phyloP scores from a whole-genome alignment of 768 basidiomycete genomes.

The Mycena albidolilacea region DNA sequence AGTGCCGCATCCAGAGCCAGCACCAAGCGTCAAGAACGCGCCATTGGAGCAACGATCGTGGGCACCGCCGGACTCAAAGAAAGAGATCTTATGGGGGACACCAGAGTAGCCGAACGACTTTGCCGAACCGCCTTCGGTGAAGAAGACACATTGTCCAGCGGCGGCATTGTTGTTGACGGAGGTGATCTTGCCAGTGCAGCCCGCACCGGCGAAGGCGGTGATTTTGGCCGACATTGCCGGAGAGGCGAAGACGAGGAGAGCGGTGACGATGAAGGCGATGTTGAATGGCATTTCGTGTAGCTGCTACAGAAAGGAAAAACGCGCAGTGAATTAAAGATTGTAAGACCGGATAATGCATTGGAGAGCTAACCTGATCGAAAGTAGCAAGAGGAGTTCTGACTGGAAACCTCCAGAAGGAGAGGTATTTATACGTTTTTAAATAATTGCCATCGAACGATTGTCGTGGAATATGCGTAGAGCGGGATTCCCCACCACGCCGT shows the following conservation, averaged over 20 bases:
- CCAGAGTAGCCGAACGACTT: not conserved
- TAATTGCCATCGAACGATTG: too few species aligned
- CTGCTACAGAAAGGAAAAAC: not conserved
- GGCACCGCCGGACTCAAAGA: too few species aligned
- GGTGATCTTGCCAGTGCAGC: too few species aligned
- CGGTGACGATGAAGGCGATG: conserved; percentile 7
- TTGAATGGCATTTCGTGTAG: conserved; percentile 8
- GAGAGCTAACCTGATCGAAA: conserved; percentile 9
- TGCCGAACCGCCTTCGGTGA: conserved; percentile 10
- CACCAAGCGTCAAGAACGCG: too few species aligned
- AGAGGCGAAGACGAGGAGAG: conserved; percentile 13
- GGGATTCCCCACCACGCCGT: too few species aligned
- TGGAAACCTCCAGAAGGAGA: not conserved
- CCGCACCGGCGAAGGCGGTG: not conserved
- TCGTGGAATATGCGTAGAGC: too few species aligned
- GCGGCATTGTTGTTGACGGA: not conserved
- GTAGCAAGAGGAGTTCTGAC: not conserved
- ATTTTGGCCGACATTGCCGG: conserved; percentile 12
- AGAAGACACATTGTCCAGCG: not conserved
- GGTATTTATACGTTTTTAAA: not conserved
- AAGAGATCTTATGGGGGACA: too few species aligned
- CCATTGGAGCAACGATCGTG: too few species aligned
- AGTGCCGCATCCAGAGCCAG: too few species aligned
- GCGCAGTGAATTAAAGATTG: not conserved
- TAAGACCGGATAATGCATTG: not conserved